Base-by-base conservation (phyloP, 108 stramenopile genomes). In the Epipyxis sp. region DNA sequence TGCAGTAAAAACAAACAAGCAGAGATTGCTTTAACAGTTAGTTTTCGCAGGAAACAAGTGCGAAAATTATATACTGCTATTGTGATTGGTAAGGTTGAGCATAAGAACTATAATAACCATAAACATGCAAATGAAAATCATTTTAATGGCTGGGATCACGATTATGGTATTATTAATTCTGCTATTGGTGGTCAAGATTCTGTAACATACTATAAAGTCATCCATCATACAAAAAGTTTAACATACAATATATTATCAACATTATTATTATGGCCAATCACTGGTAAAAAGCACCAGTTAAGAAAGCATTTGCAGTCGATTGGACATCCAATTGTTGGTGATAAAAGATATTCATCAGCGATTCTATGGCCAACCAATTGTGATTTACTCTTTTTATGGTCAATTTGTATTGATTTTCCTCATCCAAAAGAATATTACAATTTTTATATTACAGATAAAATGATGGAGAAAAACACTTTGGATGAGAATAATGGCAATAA, bases 1-100 rank as follows among this genome's bases (percentile, higher is more conserved):
- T 84, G 83, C 59, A 65, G 69, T 37, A 84, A 84, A 78, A 82
- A 80, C 37, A 61, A 74, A 0, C 77, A 77, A 0, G 80, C 80
- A 20, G 80, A 81, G 40, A 37, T 16, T 1, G 72, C 40, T 71
- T 45, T 29, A n/a, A 30, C 3, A 30, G 20, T 6, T 10, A 68
- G 80, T 20, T 84, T 84, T 20, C 44, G 71, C 41, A 37, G 77
- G 0, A 77, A 81, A 0, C 30, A 42, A 40, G 77, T 84, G n/a
- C 42, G 40, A 13, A 84, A 84, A 78, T 42, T 57, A 0, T 84
- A 84, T 54, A 58, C 69, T 0, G 83, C 83, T 27, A 67, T 84
- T 6, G 81, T 84, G 0, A 57, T 65, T 0, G 83, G 83, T 6
- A 40, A 72, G 30, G 39, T 84, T 62, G 77, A 80, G 42, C 46